These are phyloP conservation scores for button mushroom (Agaricus bisporus) DNA, from an alignment of 768 basidiomycete species.

Conservation along the genomic window DNA sequence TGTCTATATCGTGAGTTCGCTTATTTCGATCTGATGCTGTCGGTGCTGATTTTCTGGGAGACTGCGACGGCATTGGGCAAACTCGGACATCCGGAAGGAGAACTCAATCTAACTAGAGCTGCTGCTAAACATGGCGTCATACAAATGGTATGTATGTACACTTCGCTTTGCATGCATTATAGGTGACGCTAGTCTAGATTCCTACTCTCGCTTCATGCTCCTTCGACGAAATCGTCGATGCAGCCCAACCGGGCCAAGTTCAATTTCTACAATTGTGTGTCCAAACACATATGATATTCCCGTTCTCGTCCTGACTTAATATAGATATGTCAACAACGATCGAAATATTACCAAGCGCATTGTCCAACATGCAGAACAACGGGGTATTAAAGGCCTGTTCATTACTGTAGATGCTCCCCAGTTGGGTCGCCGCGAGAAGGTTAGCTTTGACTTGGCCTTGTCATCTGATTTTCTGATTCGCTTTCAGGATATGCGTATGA, in stretches of 20 bases:
- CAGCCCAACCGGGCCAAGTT: conserved; percentile 68
- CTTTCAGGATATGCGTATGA: conserved; percentile 85
- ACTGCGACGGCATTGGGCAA: conserved; percentile 91
- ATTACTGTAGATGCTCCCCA: conserved; percentile 98
- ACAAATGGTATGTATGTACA: conserved; percentile 34
- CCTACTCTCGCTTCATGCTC: conserved; percentile 94
- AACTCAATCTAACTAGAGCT: conserved; percentile 84
- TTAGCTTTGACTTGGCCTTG: conserved; percentile 6
- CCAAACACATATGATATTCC: background rate
- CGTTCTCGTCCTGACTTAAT: background rate
- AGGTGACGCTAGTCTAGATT: conserved; percentile 46
- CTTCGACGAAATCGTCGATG: conserved; percentile 94
- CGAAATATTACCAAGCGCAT: conserved; percentile 78
- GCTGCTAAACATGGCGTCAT: conserved; percentile 63
- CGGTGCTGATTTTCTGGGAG: conserved; percentile 15
- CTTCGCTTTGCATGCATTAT: background rate
- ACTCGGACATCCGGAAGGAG: conserved; percentile 93
- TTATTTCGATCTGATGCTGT: background rate
- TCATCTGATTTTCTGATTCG: background rate
- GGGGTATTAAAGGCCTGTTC: conserved; percentile 90
- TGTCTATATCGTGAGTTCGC: conserved; percentile 40
- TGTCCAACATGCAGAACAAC: conserved; percentile 83
- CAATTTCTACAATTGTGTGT: conserved; percentile 82
- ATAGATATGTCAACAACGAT: conserved; percentile 88
- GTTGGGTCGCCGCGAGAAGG: conserved; percentile 88